These are phyloP conservation scores for Plasmodium vinckei DNA, from an alignment of 169 alveolate species.

Conservation along the genomic window DNA sequence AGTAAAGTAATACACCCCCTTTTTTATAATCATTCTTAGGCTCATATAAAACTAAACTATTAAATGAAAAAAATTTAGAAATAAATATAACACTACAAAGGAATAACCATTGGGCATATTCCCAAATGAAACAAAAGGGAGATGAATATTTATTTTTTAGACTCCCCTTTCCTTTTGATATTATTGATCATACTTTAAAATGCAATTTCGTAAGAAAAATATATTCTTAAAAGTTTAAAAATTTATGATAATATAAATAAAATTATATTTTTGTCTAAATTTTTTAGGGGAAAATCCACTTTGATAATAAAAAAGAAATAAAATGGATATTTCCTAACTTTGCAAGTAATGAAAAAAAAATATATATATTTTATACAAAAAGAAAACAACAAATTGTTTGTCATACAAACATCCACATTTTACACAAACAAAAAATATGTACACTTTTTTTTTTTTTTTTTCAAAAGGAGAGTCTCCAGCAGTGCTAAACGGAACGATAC, in stretches of 20 bases:
- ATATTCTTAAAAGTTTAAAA: neutral
- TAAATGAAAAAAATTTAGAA: constrained; percentile 12
- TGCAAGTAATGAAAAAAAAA: constrained; percentile 18
- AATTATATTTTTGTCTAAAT: neutral
- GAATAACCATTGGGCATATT: constrained; percentile 4
- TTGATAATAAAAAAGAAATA: constrained; percentile 32
- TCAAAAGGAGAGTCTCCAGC: constrained; percentile 1
- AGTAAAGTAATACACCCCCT: neutral
- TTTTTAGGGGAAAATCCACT: constrained; percentile 32
- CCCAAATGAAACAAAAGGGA: constrained; percentile 3
- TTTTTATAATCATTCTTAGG: constrained; percentile 17
- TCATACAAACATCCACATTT: neutral
- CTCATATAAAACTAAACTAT: constrained; percentile 5
- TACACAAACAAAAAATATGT: neutral
- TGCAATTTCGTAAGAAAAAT: constrained; percentile 18
- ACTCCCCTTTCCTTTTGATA: constrained; percentile 30
- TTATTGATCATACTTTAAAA: constrained; percentile 13
- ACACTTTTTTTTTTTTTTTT: neutral
- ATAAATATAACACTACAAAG: constrained; percentile 26
- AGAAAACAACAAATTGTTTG: neutral
- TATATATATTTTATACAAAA: neutral
- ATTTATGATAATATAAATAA: neutral
- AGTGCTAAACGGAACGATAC: neutral
- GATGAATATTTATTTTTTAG: constrained; percentile 37
- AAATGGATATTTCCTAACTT: constrained; percentile 37